These are phyloP conservation scores for Termitomyces sp. DNA, from an alignment of 768 basidiomycete genomes.

Conservation along the genomic window DNA sequence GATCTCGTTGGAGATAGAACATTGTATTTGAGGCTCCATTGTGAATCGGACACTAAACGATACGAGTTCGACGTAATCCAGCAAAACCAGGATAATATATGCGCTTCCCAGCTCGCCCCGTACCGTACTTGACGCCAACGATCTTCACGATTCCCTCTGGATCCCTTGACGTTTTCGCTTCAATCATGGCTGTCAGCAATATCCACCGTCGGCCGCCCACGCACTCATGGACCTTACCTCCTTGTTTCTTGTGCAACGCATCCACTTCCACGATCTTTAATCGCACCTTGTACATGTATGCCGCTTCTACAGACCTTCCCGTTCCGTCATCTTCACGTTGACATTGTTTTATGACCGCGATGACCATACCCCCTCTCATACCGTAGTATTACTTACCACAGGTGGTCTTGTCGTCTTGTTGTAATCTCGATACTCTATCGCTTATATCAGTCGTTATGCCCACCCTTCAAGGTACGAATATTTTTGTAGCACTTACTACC, in stretches of 20 bases:
- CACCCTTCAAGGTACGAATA: background rate
- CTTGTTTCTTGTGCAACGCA: no score
- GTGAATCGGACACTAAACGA: background rate
- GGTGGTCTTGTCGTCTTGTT: background rate
- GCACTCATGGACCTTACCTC: background rate
- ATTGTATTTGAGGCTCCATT: conserved; percentile 48
- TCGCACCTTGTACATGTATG: background rate
- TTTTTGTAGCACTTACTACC: background rate
- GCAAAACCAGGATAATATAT: background rate
- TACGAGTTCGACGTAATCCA: background rate
- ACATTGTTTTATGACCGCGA: background rate
- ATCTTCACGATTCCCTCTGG: background rate
- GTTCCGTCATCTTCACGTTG: background rate
- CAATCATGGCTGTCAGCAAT: background rate
- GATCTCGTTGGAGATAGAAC: conserved; percentile 52
- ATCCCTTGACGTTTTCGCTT: background rate
- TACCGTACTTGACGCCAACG: background rate
- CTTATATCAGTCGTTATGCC: background rate
- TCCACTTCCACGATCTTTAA: background rate
- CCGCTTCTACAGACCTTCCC: background rate
- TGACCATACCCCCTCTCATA: background rate
- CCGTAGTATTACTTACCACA: background rate
- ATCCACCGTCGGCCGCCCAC: background rate
- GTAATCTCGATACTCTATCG: background rate
- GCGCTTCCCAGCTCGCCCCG: background rate